Evolutionary conservation across 176 grass and related monocot species (phyloP).

Genomic region (Musa troglodytarum): DNA sequence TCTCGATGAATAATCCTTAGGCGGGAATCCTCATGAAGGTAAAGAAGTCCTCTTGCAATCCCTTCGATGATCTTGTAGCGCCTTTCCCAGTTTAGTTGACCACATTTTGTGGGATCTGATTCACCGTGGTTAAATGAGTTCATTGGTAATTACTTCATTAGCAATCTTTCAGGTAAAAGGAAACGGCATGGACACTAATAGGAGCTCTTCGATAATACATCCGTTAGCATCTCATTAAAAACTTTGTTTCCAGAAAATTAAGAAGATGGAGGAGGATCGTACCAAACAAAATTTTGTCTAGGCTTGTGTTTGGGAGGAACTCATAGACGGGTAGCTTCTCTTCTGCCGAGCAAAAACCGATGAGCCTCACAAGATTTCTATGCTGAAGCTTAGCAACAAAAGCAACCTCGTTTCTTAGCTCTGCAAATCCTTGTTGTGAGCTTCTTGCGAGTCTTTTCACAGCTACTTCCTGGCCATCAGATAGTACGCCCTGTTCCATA

Average conservation of each 20-base stretch:
- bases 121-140: neutral
- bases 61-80: constrained; percentile 3
- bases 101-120: neutral
- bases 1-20: constrained; percentile 23
- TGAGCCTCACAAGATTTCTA: constrained; percentile 20
- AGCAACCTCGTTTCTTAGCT: constrained; percentile 20
- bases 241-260: constrained; percentile 8
- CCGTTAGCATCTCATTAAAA: neutral
- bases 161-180: neutral
- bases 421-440: constrained; percentile 6
- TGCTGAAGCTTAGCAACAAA: constrained; percentile 22
- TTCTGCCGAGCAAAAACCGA: constrained; percentile 21
- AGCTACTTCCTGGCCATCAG: constrained; percentile 10
- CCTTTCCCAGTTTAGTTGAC: constrained; percentile 9
- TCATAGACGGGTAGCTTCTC: constrained; percentile 23
- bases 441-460: constrained; percentile 20
- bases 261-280: neutral
- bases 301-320: constrained; percentile 11
- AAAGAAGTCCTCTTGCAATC: neutral
- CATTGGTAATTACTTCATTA: neutral
- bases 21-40: constrained; percentile 18
- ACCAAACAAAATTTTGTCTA: constrained; percentile 25
- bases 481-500: constrained; percentile 4
- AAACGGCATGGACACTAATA: neutral
- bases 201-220: neutral